Percentiles rank a stretch among this genome's conserved stretches.
These are phyloP conservation scores for Jaapia argillacea DNA, from an alignment of 768 basidiomycete genomes.

Conservation along the genomic window DNA sequence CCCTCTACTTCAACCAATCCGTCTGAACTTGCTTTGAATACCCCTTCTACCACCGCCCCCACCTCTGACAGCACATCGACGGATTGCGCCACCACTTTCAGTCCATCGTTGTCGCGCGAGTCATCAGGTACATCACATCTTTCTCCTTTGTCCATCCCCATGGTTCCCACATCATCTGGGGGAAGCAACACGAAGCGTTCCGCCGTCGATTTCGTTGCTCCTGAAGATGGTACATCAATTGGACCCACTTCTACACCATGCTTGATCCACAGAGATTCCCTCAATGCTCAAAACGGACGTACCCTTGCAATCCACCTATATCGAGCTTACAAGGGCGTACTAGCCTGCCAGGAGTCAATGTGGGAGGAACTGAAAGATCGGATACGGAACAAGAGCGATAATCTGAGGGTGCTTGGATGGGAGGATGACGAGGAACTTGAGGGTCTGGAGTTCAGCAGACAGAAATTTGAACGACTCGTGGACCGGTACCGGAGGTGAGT, in stretches of 20 bases:
- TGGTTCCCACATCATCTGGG: too few relatives aligned
- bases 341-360: conserved; percentile 66
- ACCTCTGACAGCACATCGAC: too few relatives aligned
- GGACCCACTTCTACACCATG: neutral
- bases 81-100: too few relatives aligned
- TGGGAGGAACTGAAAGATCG: conserved; percentile 65
- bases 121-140: too few relatives aligned
- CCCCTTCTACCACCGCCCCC: too few relatives aligned
- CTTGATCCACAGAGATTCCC: neutral
- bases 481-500: conserved; percentile 44
- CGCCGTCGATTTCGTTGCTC: neutral
- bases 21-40: too few relatives aligned
- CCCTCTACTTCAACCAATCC: too few relatives aligned
- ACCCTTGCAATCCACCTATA: conserved; percentile 67
- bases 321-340: conserved; percentile 46
- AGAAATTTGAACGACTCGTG: conserved; percentile 48
- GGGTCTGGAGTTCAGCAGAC: conserved; percentile 38
- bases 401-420: conserved; percentile 56
- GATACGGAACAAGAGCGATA: conserved; percentile 43
- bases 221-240: neutral
- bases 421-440: conserved; percentile 55
- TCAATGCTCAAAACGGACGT: conserved; percentile 40
- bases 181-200: neutral
- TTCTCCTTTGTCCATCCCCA: too few relatives aligned
- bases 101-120: too few relatives aligned